Percentiles rank a stretch among this genome's conserved stretches.
These are phyloP conservation scores for Ogataea thermomethanolica DNA, from an alignment of 805 yeast species.

Conservation along the genomic window DNA sequence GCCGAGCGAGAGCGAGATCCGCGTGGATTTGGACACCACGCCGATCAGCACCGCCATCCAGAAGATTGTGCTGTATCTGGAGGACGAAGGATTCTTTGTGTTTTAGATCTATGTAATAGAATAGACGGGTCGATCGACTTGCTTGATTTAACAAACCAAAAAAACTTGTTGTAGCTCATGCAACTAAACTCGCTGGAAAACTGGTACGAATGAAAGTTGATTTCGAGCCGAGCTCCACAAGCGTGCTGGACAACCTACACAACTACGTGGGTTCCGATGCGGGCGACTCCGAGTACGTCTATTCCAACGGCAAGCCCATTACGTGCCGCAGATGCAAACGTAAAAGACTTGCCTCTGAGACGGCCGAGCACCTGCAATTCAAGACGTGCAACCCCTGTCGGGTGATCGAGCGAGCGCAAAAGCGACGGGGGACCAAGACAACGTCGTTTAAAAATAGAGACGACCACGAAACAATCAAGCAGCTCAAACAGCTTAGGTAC, in stretches of 20 bases:
- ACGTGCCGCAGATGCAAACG: slow-evolving; percentile 56
- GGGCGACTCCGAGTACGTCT: slow-evolving; percentile 18
- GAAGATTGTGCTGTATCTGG: slow-evolving; percentile 67
- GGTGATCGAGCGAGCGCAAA: slow-evolving; percentile 46
- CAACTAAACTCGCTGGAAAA: neutral
- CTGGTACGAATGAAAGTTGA: slow-evolving; percentile 16
- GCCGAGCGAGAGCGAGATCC: slow-evolving; percentile 54
- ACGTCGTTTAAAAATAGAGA: slow-evolving; percentile 18
- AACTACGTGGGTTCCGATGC: slow-evolving; percentile 13
- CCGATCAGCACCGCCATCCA: slow-evolving; percentile 69
- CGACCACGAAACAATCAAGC: slow-evolving; percentile 16
- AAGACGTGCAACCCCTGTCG: slow-evolving; percentile 59
- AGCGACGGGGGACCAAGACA: slow-evolving; percentile 28
- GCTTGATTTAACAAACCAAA: neutral
- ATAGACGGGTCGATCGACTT: slow-evolving; percentile 15
- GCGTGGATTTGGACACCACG: slow-evolving; percentile 49
- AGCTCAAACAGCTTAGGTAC: slow-evolving; percentile 7
- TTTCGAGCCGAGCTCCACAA: slow-evolving; percentile 18
- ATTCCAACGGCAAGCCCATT: slow-evolving; percentile 34
- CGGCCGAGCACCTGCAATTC: slow-evolving; percentile 52
- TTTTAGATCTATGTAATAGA: slow-evolving; percentile 31
- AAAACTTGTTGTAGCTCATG: slow-evolving; percentile 6
- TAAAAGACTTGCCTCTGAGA: slow-evolving; percentile 52
- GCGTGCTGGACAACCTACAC: slow-evolving; percentile 17
- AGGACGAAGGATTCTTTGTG: slow-evolving; percentile 78